phyloP scores from a whole-genome alignment of 805 yeast genomes.

The Saccharomycopsis capsularis region DNA sequence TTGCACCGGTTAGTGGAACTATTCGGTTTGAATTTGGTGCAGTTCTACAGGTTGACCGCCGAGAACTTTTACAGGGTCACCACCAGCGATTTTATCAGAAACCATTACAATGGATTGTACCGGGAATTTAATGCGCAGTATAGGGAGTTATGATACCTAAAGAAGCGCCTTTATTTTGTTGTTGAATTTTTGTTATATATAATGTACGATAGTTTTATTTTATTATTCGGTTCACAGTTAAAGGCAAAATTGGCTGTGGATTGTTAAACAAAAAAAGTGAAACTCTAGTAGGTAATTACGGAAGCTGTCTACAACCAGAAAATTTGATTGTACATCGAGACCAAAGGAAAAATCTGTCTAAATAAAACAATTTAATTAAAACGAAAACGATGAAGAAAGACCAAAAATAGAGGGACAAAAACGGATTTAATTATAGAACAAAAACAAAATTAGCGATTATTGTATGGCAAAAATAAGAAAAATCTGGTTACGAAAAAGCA shows the following conservation, averaged over 20 bases:
- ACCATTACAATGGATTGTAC: constrained; percentile 4
- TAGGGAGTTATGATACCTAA: constrained; percentile 1
- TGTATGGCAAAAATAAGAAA: background rate
- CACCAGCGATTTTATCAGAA: background rate
- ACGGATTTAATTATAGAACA: background rate
- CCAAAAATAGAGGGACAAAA: background rate
- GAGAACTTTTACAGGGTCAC: constrained; percentile 1
- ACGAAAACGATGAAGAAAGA: background rate
- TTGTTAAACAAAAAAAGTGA: no score
- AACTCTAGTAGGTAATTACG: no score
- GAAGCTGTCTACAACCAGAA: no score
- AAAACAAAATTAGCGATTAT: no score
- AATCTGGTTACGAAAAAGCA: background rate
- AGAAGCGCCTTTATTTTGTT: no score
- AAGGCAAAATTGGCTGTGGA: no score
- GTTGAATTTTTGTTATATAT: no score
- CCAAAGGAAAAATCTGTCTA: background rate
- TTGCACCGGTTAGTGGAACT: constrained; percentile 10
- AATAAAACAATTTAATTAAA: no score
- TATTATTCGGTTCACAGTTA: no score
- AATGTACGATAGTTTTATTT: no score
- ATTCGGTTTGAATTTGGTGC: constrained; percentile 14
- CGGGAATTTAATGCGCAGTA: constrained; percentile 9
- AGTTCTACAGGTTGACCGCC: constrained; percentile 9
- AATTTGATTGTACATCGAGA: background rate